phyloP scores from a whole-genome alignment of 768 basidiomycete genomes.

The Tulasnella sp. region DNA sequence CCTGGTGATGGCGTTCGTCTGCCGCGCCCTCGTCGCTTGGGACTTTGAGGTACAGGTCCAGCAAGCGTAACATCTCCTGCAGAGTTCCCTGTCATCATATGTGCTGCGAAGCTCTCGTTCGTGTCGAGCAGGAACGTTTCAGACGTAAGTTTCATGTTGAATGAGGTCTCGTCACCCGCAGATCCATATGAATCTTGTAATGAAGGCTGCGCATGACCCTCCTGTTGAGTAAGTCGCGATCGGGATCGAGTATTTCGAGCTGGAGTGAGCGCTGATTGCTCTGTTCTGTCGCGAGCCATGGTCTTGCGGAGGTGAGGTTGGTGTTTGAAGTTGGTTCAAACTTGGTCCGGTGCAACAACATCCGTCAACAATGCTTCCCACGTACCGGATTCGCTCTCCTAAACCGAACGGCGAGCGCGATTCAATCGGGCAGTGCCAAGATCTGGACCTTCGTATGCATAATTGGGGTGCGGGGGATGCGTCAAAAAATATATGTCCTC shows the following conservation, averaged over 20 bases:
- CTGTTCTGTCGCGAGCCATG: constrained; percentile 7
- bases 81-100: not conserved
- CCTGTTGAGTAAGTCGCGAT: not conserved
- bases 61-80: not conserved
- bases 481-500: too few relatives aligned
- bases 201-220: not conserved
- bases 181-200: not conserved
- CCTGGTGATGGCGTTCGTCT: not conserved
- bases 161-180: not conserved
- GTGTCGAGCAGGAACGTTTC: constrained; percentile 11
- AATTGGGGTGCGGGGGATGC: too few relatives aligned
- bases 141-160: constrained; percentile 7
- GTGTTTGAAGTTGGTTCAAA: not conserved
- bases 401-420: too few relatives aligned
- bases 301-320: not conserved
- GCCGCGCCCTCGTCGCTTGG: not conserved
- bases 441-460: too few relatives aligned
- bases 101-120: constrained; percentile 8
- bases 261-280: not conserved
- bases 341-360: not conserved
- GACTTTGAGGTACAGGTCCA: not conserved
- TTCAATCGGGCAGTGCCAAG: too few relatives aligned
- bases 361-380: not conserved
- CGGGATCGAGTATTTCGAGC: not conserved
- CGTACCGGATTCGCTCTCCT: not conserved